Evolutionary conservation across 208 protist genomes (phyloP).

Genomic region (Vickermania ingenoplastis): DNA sequence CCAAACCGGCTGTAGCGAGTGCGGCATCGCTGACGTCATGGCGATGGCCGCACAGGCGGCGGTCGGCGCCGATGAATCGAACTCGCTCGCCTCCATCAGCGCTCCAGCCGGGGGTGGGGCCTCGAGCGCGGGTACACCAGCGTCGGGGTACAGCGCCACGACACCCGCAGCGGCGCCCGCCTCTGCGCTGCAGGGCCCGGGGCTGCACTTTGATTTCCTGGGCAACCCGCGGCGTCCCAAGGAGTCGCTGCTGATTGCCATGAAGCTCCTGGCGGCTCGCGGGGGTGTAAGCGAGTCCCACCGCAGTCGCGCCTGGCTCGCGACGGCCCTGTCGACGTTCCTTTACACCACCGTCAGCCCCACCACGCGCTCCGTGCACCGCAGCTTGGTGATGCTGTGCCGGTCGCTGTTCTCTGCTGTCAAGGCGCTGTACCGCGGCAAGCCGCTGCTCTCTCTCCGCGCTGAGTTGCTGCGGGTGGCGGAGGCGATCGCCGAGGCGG

Average conservation of each 20-base stretch:
- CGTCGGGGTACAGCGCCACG: not conserved
- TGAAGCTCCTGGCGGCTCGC: not conserved
- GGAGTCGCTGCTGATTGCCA: not conserved
- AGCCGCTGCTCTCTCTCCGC: not conserved
- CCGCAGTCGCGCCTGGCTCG: not conserved
- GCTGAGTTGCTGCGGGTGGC: not conserved
- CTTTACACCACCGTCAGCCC: not conserved
- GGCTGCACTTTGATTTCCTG: not conserved
- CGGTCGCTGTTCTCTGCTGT: not conserved
- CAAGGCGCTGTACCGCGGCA: not conserved
- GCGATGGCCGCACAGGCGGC: not conserved
- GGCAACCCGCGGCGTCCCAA: not conserved
- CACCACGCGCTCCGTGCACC: not conserved
- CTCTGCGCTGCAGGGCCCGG: too few species aligned
- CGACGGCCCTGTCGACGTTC: not conserved
- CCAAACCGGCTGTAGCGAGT: constrained; percentile 20
- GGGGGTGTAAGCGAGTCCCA: not conserved
- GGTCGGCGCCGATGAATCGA: not conserved
- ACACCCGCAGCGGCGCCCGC: not conserved
- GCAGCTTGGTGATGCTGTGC: not conserved
- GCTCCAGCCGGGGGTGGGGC: not conserved
- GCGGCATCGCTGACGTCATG: constrained; percentile 2
- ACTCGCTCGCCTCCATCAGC: not conserved
- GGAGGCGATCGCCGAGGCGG: not conserved
- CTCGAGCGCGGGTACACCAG: not conserved